Evolutionary conservation across 495 filamentous ascomycete genomes (phyloP).

Genomic region (Choiromyces venosus): DNA sequence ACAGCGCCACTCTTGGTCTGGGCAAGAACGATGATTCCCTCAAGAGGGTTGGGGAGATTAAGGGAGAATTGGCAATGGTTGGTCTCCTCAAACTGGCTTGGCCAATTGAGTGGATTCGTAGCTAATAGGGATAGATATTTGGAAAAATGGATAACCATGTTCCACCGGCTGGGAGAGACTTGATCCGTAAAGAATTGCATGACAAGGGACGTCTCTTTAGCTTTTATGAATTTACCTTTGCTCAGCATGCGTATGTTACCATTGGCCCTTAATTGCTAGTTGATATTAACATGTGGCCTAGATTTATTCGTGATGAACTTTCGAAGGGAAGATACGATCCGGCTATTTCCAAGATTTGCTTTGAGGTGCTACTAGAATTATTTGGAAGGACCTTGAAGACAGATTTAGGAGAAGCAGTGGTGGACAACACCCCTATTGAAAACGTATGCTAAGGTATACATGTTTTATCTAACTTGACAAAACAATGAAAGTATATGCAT

Average conservation of each 20-base stretch:
- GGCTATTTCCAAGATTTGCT: conserved; percentile 78
- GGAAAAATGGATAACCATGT: conserved; percentile 89
- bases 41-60: conserved; percentile 60
- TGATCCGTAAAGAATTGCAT: conserved; percentile 77
- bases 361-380: conserved; percentile 81
- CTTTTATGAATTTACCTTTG: conserved; percentile 85
- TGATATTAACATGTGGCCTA: conserved; percentile 36
- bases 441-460: conserved; percentile 27
- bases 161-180: conserved; percentile 73
- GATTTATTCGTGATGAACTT: conserved; percentile 89
- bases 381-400: conserved; percentile 73
- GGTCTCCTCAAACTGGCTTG: conserved; percentile 17
- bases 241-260: conserved; percentile 62
- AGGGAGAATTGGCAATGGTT: conserved; percentile 68
- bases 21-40: conserved; percentile 65
- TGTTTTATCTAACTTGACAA: background rate
- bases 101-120: conserved; percentile 11
- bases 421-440: conserved; percentile 26
- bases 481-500: background rate
- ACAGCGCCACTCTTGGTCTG: conserved; percentile 65
- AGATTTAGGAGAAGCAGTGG: conserved; percentile 56
- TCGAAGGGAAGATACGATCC: conserved; percentile 92
- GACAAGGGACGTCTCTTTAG: conserved; percentile 68
- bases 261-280: conserved; percentile 1
- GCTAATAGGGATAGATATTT: conserved; percentile 53